Conservation (phyloP, 2,329 filamentous ascomycete species). For the Dothideomycetes sp. region DNA sequence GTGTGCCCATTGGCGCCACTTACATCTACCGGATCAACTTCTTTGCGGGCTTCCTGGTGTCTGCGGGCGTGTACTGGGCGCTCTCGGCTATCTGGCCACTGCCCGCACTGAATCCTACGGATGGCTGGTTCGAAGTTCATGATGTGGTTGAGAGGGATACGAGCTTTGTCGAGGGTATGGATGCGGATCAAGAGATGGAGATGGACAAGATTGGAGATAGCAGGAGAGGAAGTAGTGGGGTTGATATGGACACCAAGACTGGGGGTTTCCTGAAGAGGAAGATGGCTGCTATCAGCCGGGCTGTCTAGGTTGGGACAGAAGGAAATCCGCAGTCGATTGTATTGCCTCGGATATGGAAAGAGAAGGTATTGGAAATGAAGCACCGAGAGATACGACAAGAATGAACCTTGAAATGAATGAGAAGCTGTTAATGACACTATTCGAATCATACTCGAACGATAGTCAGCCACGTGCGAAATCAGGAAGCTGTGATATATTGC, state of each 20-base stretch:
- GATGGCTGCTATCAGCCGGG: conserved; percentile 4
- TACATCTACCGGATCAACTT: conserved; percentile 91
- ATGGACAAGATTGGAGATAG: too few relatives aligned
- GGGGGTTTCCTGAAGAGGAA: conserved; percentile 6
- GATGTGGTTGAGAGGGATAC: conserved; percentile 32
- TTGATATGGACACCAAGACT: background rate
- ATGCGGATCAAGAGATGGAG: conserved; percentile 6
- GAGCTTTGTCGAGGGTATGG: conserved; percentile 20
- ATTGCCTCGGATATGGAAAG: too few relatives aligned
- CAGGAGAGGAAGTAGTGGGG: background rate
- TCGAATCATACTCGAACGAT: too few relatives aligned
- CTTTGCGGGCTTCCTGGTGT: conserved; percentile 71
- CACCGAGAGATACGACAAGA: too few relatives aligned
- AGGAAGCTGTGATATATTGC: too few relatives aligned
- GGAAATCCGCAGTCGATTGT: too few relatives aligned
- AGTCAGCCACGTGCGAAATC: too few relatives aligned
- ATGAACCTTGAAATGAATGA: too few relatives aligned
- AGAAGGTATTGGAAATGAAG: too few relatives aligned
- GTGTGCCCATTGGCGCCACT: conserved; percentile 64
- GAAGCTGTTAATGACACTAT: too few relatives aligned
- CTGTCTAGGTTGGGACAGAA: too few relatives aligned
- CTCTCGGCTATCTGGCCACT: conserved; percentile 62
- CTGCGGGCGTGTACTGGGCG: conserved; percentile 54
- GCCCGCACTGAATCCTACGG: conserved; percentile 53
- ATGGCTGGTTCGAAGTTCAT: conserved; percentile 66